A percentile compares a stretch with the other conserved stretches of the same genome.
These are phyloP conservation scores for Colletotrichum sojae DNA, from an alignment of 2,329 filamentous ascomycete genomes.

Conservation along the genomic window DNA sequence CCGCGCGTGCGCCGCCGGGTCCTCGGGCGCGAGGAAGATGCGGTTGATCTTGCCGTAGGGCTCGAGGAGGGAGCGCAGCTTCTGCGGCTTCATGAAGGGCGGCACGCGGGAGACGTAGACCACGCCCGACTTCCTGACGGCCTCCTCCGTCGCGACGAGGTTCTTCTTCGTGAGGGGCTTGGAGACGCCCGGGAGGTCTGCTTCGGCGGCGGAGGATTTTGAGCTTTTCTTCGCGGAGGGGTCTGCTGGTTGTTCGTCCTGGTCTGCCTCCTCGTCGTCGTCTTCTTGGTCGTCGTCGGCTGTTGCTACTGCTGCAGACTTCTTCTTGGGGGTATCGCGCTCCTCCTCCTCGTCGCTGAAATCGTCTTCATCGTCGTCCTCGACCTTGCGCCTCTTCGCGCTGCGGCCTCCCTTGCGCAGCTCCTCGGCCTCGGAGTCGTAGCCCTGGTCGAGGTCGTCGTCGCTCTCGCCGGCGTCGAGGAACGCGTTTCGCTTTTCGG, in stretches of 20 bases:
- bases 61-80: conserved; percentile 80
- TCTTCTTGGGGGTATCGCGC: conserved; percentile 46
- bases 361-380: conserved; percentile 58
- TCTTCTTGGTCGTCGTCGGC: conserved; percentile 47
- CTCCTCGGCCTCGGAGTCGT: conserved; percentile 77
- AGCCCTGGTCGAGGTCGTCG: conserved; percentile 70
- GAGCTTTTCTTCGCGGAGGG: conserved; percentile 47
- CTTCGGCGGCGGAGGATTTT: conserved; percentile 18
- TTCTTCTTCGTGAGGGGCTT: conserved; percentile 76
- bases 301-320: conserved; percentile 41
- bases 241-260: conserved; percentile 40
- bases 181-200: conserved; percentile 62
- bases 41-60: conserved; percentile 83
- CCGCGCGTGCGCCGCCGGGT: conserved; percentile 74
- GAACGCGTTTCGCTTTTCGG: conserved; percentile 80
- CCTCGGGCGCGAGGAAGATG: conserved; percentile 85
- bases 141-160: conserved; percentile 74
- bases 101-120: conserved; percentile 88
- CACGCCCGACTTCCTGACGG: conserved; percentile 81
- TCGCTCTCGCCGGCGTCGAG: conserved; percentile 74
- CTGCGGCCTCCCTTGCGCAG: conserved; percentile 74
- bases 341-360: conserved; percentile 56
- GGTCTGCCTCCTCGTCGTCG: conserved; percentile 32
- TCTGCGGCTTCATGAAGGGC: conserved; percentile 89
- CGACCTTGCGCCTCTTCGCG: conserved; percentile 75